Base-by-base conservation (phyloP, 2,329 filamentous ascomycete genomes). In the Nemania sp. region DNA sequence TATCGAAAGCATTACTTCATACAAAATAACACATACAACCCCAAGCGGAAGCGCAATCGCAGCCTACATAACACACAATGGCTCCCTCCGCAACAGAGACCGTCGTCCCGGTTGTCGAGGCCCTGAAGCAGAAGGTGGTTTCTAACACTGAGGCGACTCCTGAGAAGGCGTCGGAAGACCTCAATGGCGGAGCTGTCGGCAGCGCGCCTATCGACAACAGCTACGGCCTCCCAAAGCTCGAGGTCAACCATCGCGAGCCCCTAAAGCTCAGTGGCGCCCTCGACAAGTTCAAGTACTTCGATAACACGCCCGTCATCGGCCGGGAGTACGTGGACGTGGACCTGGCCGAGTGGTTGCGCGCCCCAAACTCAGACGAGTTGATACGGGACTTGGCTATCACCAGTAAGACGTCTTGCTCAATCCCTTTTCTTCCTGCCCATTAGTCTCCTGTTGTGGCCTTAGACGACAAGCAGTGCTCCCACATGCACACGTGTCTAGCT, bases 371-470 rank as follows among this genome's bases (percentile, higher is more conserved):
- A 0, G 89, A 92, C 60, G 86, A 89, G 52, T 80, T 91, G 22
- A 76, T 92, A 26, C 84, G 87, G 0, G 90, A 92, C 72, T 81
- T 93, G 0, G 90, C 89, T 41, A 89, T 92, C 68, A 91, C 88
- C 0, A 86, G 89, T 91, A 79, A 71, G 82, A 67, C 5, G 32
- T 2, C 6, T 24, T 22, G 5, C 18, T 22, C 20, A 20, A 18
- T 43, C 51, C 6, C 22, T 1, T 18, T 18, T 10, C 43, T 49
- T 41, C 13, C 35, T 8, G 15, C 18, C 11, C 41, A 51, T 67
- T 26, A 62, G 20, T 13, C 51, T 20, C 38, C 18, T 60, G 4
- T 22, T 49, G n/a, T 20, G 1, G 27, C 49, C 15, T 51, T 53
- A 5, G n/a, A 22, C 2, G 4, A 38, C 20, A 51, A 45, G 27